Evolutionary conservation across 768 basidiomycete species (phyloP), one percentile per base, ranked within the genome.

Genomic region (Clitopilus passeckerianus): DNA sequence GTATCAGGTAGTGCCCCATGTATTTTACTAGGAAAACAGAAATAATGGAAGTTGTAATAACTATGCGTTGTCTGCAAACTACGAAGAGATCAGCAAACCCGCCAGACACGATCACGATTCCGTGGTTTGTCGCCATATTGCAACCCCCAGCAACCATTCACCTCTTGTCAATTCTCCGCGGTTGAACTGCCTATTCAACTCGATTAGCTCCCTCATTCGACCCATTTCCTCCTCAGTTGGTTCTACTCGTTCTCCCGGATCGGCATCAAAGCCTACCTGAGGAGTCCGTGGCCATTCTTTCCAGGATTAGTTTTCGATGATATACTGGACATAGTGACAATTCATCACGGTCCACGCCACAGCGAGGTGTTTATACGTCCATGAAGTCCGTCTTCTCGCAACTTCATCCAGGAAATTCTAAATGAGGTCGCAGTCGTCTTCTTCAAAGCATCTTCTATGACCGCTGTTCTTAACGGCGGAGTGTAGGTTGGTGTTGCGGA

Each of bases 401-500:
- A 46, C 44, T 18, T 18, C 9, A 20, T 46, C 44, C 44, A 46
- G 8, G 18, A 46, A 46, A n/a, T 46, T 46, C 44, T n/a, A 46
- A n/a, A 46, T 46, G 6, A 46, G 8, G 7, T 46, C 9, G 10
- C 10, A 6, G 44, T 46, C 44, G 6, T 10, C 10, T 10, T 46
- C 44, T n/a, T 46, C 44, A n/a, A 46, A 46, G 44, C 10, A 6
- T 20, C 44, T n/a, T 6, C 9, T 37, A 34, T 61, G 65, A 30
- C 62, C 59, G 43, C 54, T 46, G 23, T 59, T 18, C 46, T 37
- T 52, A 0, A 70, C 60, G 20, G 69, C 65, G 8, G 46, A 24
- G 37, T 65, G 65, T n/a, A 72, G 61, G 9, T 59, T 60, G 8
- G 55, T 20, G 46, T 74, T 68, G 10, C 69, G 67, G 14, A 75